A percentile compares a stretch with the other conserved stretches of the same genome.
Conservation (phyloP, 139 green algal genomes). For the Pleodorina starrii region DNA sequence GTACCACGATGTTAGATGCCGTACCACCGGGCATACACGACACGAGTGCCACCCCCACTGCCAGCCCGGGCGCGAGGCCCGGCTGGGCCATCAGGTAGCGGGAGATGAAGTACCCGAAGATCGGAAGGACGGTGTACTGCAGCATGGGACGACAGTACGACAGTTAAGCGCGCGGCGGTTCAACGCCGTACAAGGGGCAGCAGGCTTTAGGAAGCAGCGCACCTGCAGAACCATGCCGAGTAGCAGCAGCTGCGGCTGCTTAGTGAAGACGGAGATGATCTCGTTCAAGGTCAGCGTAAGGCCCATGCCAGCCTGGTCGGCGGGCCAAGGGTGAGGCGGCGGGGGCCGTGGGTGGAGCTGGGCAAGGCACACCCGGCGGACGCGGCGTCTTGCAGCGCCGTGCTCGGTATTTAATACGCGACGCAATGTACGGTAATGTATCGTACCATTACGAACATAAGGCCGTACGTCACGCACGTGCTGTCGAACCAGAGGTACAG, state of each 20-base stretch:
- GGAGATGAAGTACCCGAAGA: conserved; percentile 72
- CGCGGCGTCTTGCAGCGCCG: too few relatives aligned
- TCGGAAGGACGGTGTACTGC: conserved; percentile 73
- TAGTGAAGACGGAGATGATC: conserved; percentile 71
- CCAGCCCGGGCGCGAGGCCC: conserved; percentile 62
- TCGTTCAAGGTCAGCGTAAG: conserved; percentile 75
- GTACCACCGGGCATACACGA: conserved; percentile 78
- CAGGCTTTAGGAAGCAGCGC: too few relatives aligned
- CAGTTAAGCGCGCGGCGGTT: too few relatives aligned
- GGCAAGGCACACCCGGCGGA: too few relatives aligned
- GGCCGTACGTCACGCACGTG: conserved; percentile 47
- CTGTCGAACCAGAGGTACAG: conserved; percentile 59
- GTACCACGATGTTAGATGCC: conserved; percentile 71
- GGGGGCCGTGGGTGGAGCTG: too few relatives aligned
- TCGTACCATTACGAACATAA: conserved; percentile 60
- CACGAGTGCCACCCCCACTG: conserved; percentile 73
- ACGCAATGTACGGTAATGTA: not conserved
- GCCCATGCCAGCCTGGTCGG: conserved; percentile 58
- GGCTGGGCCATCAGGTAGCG: conserved; percentile 50
- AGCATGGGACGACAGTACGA: conserved; percentile 2
- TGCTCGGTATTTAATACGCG: too few relatives aligned
- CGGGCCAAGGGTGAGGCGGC: too few relatives aligned
- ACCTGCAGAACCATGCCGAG: conserved; percentile 71
- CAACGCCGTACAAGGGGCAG: too few relatives aligned
- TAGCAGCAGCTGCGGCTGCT: conserved; percentile 68